These are phyloP conservation scores for Tarenaya hassleriana DNA, from an alignment of 345 rosid genomes.

Conservation along the genomic window DNA sequence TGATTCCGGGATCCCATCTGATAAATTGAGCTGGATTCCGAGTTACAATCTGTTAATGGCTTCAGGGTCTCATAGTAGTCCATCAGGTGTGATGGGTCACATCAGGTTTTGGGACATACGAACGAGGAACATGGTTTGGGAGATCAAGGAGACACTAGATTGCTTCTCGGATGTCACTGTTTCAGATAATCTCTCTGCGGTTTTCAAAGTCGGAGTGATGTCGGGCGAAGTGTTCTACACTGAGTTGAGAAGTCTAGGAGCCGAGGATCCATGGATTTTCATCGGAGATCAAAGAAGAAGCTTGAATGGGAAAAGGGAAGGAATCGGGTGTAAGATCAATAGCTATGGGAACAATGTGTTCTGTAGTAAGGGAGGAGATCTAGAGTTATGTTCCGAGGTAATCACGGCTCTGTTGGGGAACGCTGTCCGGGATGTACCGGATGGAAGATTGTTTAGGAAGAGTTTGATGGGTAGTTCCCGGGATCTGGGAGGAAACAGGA, in stretches of 20 bases:
- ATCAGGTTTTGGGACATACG: slow-evolving; percentile 79
- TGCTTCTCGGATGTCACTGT: slow-evolving; percentile 80
- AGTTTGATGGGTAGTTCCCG: slow-evolving; percentile 51
- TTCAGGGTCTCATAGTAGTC: slow-evolving; percentile 85
- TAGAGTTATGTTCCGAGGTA: slow-evolving; percentile 87
- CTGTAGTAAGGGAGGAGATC: slow-evolving; percentile 55
- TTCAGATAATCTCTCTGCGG: slow-evolving; percentile 55
- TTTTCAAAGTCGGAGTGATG: slow-evolving; percentile 69
- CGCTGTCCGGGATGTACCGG: slow-evolving; percentile 32
- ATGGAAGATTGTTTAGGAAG: slow-evolving; percentile 61
- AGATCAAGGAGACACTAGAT: slow-evolving; percentile 66
- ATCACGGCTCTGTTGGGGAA: slow-evolving; percentile 34
- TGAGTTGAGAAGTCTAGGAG: slow-evolving; percentile 62
- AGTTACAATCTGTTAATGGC: slow-evolving; percentile 61
- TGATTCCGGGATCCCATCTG: slow-evolving; percentile 76
- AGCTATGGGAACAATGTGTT: slow-evolving; percentile 76
- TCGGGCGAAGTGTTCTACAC: slow-evolving; percentile 61
- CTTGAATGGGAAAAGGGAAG: slow-evolving; percentile 67
- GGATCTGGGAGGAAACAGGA: slow-evolving; percentile 50
- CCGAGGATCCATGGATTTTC: slow-evolving; percentile 52
- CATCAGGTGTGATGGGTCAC: slow-evolving; percentile 65
- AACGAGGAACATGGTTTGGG: slow-evolving; percentile 62
- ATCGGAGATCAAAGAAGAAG: slow-evolving; percentile 57
- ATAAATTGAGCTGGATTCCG: slow-evolving; percentile 68
- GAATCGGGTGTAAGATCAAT: slow-evolving; percentile 68